Evolutionary conservation across 176 grass and related monocot species (phyloP), one percentile per base, ranked within the genome.

Genomic region (Triticum urartu): DNA sequence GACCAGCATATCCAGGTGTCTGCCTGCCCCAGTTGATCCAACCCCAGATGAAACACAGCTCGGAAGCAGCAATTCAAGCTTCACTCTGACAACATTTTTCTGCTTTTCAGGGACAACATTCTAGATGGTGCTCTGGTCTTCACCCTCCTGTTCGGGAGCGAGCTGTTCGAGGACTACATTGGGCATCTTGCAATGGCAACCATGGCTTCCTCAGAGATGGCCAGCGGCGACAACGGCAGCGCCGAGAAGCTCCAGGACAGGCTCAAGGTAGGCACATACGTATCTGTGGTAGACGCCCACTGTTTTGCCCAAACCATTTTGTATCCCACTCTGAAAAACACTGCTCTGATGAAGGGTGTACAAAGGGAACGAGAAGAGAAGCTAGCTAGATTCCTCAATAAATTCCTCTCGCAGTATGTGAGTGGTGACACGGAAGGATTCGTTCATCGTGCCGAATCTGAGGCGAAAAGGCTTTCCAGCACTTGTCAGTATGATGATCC

Each of bases 311-410:
- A 54, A 5, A 54, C 0, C 14, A 15, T 71, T 77, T 56, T 43
- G 79, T 9, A 40, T 61, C 36, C n/a, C 14, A 33, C n/a, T 87
- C 32, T 87, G 5, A 54, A 54, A 54, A 54, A 15, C 84, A 68
- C 84, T 79, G 39, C 85, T 56, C 74, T 74, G 33, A 69, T 83
- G 45, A 86, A 99, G 97, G 91, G 85, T 70, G 88, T 96, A 63
- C 97, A 96, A 92, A 96, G 87, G 75, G 94, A 96, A 63, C 94
- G 97, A 45, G 94, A 99, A 85, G 94, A 99, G 78, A 96, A 96
- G 52, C 87, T 99, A 80, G 97, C 89, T 32, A 95, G 87, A 81
- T 94, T 94, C 78, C 86, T 96, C 43, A 94, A 89, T 77, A 94
- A 99, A 58, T 94, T 96, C 61, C 93, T 99, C 88, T 91, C 88